Percentiles rank a stretch among this genome's conserved stretches.
Conservation (phyloP, 352 stramenopile species). For the Pythium angustatum region DNA sequence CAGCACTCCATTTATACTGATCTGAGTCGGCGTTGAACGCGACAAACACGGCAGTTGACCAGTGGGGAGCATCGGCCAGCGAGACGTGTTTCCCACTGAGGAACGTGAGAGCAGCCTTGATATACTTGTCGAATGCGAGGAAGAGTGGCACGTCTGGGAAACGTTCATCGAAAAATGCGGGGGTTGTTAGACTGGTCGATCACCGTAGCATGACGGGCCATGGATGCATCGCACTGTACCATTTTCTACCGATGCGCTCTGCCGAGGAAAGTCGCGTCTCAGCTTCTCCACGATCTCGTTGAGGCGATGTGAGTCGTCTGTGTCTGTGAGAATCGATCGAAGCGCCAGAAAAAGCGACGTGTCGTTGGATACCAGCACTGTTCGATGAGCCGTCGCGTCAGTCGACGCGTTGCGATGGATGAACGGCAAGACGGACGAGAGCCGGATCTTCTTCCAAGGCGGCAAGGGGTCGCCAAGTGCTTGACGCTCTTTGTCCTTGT, state of each 20-base stretch:
- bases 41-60: slow-evolving; percentile 1
- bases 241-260: not conserved
- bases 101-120: slow-evolving; percentile 11
- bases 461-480: not conserved
- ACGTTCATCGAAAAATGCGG: not conserved
- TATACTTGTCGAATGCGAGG: slow-evolving; percentile 6
- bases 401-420: not conserved
- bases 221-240: not conserved
- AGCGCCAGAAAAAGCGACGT: slow-evolving; percentile 12
- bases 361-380: not conserved
- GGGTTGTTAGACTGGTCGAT: too few relatives aligned
- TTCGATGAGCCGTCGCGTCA: not conserved
- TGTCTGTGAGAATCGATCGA: not conserved
- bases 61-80: not conserved
- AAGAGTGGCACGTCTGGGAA: slow-evolving; percentile 2
- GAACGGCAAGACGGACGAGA: not conserved
- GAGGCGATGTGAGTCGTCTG: not conserved
- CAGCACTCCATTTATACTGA: not conserved
- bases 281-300: slow-evolving; percentile 2
- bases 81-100: not conserved
- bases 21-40: not conserved
- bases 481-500: not conserved
- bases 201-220: too few relatives aligned
- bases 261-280: not conserved
- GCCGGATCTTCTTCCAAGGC: slow-evolving; percentile 20